Evolutionary conservation across 495 filamentous ascomycete genomes (phyloP), one percentile per base, ranked within the genome.

Genomic region (Tirmania nivea): DNA sequence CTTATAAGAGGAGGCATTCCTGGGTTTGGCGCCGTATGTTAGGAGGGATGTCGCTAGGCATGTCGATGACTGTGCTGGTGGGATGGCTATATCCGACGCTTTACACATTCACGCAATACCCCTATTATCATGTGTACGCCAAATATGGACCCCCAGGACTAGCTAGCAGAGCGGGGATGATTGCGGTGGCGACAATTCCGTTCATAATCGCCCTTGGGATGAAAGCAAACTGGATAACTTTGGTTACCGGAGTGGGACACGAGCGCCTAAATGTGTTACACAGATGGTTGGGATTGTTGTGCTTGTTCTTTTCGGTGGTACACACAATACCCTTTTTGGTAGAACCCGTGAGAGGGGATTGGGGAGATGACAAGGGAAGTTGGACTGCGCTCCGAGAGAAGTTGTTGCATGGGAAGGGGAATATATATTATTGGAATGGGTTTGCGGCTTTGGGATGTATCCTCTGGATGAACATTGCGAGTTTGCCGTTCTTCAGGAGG

Each of bases 231-330:
- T 58, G 94, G 20, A 78, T 96, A 49, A 80, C 78, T 5, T 67
- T 92, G 57, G 69, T 94, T 55, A 94, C 88, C 6, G 89, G 89
- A 10, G 86, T 96, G 59, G 83, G 86, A 5, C 89, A 89, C 50
- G 89, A 96, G 68, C 73, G 90, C 31, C 73, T 96, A 52, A 94
- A 94, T 59, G 85, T 92, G 34, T 73, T 96, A 54, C 89, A 96
- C 69, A 79, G 89, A 56, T 96, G 90, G 90, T 75, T 78, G 21
- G 83, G 79, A n/a, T 93, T 90, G 60, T 69, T 94, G 12, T 88
- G 81, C 65, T 72, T 93, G 2, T 84, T 93, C 60, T 71, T 94
- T 36, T 77, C 79, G 54, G 65, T 95, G 39, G 69, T 94, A 20
- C 89, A 96, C 64, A 84, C 79, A 35, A 68, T 90, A 36, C 89